Percentiles rank a stretch among this genome's conserved stretches.
Conservation (phyloP, 2,329 filamentous ascomycete species). For the Blumeria graminis region DNA sequence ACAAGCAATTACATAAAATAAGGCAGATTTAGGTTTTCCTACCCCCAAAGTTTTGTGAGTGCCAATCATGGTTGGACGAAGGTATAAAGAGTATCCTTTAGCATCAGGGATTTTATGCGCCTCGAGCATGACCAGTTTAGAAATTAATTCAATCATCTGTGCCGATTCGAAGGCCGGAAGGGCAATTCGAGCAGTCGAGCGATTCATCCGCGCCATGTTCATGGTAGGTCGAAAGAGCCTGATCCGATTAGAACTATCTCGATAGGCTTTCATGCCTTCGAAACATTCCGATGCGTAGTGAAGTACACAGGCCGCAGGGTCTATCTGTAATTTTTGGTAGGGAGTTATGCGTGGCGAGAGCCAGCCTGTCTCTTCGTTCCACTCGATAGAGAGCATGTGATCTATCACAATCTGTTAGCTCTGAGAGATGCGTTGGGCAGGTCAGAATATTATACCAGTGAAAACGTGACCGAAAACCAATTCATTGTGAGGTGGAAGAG, state of each 20-base stretch:
- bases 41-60: slow-evolving; percentile 89
- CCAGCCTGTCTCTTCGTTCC: slow-evolving; percentile 59
- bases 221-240: slow-evolving; percentile 82
- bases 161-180: slow-evolving; percentile 62
- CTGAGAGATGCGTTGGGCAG: not conserved
- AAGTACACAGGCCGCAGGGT: slow-evolving; percentile 89
- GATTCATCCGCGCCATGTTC: slow-evolving; percentile 92
- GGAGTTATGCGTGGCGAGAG: slow-evolving; percentile 59
- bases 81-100: slow-evolving; percentile 81
- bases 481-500: slow-evolving; percentile 48
- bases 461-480: slow-evolving; percentile 80
- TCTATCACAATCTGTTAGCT: slow-evolving; percentile 26
- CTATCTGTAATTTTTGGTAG: slow-evolving; percentile 91
- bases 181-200: slow-evolving; percentile 73
- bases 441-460: slow-evolving; percentile 35
- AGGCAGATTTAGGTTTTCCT: slow-evolving; percentile 68
- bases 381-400: slow-evolving; percentile 91
- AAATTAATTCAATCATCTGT: slow-evolving; percentile 57
- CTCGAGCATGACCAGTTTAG: slow-evolving; percentile 57
- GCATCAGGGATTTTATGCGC: slow-evolving; percentile 69
- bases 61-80: slow-evolving; percentile 90
- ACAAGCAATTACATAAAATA: slow-evolving; percentile 86
- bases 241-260: slow-evolving; percentile 53
- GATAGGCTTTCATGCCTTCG: slow-evolving; percentile 99
- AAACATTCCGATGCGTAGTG: slow-evolving; percentile 98